Percentiles rank a stretch among this genome's conserved stretches.
These are phyloP conservation scores for Metschnikowia reukaufii DNA, from an alignment of 805 yeast genomes.

Conservation along the genomic window DNA sequence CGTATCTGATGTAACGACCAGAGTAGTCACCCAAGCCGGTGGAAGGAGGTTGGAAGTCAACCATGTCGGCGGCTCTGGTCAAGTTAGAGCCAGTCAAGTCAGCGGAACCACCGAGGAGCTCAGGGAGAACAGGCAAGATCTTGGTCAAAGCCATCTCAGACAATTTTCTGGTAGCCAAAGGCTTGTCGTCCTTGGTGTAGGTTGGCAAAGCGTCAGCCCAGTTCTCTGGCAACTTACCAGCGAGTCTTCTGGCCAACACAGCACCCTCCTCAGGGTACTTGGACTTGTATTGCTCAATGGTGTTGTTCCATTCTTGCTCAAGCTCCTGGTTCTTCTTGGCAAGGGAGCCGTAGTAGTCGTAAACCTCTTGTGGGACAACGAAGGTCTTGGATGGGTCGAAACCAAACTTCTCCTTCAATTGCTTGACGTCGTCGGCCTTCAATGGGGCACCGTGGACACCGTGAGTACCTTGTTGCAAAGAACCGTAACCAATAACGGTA, in stretches of 20 bases:
- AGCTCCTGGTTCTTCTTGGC: slow-evolving; percentile 62
- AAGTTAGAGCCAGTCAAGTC: slow-evolving; percentile 96
- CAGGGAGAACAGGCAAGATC: slow-evolving; percentile 70
- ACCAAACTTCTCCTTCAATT: slow-evolving; percentile 79
- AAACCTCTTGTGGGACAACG: slow-evolving; percentile 79
- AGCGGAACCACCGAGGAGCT: slow-evolving; percentile 96
- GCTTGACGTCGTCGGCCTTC: slow-evolving; percentile 87
- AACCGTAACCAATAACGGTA: slow-evolving; percentile 95
- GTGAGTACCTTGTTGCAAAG: slow-evolving; percentile 79
- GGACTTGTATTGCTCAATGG: slow-evolving; percentile 58
- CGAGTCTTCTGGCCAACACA: slow-evolving; percentile 76
- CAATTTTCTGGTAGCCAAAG: slow-evolving; percentile 92
- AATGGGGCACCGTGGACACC: slow-evolving; percentile 96
- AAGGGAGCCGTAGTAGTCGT: slow-evolving; percentile 61
- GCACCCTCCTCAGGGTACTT: slow-evolving; percentile 78
- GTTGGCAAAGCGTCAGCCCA: slow-evolving; percentile 80
- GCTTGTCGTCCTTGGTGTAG: slow-evolving; percentile 73
- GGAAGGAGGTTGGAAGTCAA: slow-evolving; percentile 88
- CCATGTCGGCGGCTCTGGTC: slow-evolving; percentile 81
- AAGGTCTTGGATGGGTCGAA: slow-evolving; percentile 84
- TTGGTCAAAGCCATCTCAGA: slow-evolving; percentile 75
- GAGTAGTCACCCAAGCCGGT: slow-evolving; percentile 79
- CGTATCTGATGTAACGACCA: slow-evolving; percentile 95
- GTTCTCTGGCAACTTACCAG: slow-evolving; percentile 73
- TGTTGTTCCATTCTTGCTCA: slow-evolving; percentile 73